These are phyloP conservation scores for Teunomyces gatunensis DNA, from an alignment of 805 yeast genomes.

Conservation along the genomic window DNA sequence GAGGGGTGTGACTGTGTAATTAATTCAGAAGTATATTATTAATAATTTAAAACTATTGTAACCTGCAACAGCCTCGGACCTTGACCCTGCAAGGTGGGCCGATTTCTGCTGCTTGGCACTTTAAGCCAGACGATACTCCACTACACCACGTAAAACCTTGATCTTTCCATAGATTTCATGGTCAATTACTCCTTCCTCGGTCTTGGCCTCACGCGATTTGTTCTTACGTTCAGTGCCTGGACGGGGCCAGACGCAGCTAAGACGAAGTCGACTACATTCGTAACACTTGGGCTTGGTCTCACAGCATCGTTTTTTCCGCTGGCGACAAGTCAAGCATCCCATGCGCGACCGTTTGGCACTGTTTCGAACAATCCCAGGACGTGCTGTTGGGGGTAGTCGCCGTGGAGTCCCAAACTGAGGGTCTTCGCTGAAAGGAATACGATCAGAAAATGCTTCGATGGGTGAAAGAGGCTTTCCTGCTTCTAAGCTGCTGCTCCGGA, in stretches of 20 bases:
- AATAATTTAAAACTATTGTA: not conserved
- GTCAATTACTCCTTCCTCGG: slow-evolving; percentile 50
- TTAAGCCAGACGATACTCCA: slow-evolving; percentile 38
- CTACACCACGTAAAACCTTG: slow-evolving; percentile 61
- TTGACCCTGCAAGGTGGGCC: slow-evolving; percentile 2
- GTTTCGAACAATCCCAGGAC: not conserved
- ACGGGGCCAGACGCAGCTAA: slow-evolving; percentile 70
- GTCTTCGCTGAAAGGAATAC: not conserved
- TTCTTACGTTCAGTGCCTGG: slow-evolving; percentile 67
- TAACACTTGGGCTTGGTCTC: slow-evolving; percentile 65
- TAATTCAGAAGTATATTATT: not conserved
- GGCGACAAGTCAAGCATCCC: slow-evolving; percentile 80
- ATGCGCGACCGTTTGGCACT: slow-evolving; percentile 53
- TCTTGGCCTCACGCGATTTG: slow-evolving; percentile 49
- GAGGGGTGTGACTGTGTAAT: not conserved
- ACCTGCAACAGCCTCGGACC: not conserved
- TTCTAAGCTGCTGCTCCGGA: not conserved
- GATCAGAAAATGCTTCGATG: not conserved
- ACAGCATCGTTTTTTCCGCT: slow-evolving; percentile 75
- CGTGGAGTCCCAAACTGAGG: not conserved
- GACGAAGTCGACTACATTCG: slow-evolving; percentile 63
- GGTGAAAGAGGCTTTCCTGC: not conserved
- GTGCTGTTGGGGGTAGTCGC: not conserved
- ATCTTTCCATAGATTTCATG: slow-evolving; percentile 58
- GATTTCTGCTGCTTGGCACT: not conserved